Evolutionary conservation across 345 rosid genomes (phyloP).

Genomic region (Salix suchowensis): DNA sequence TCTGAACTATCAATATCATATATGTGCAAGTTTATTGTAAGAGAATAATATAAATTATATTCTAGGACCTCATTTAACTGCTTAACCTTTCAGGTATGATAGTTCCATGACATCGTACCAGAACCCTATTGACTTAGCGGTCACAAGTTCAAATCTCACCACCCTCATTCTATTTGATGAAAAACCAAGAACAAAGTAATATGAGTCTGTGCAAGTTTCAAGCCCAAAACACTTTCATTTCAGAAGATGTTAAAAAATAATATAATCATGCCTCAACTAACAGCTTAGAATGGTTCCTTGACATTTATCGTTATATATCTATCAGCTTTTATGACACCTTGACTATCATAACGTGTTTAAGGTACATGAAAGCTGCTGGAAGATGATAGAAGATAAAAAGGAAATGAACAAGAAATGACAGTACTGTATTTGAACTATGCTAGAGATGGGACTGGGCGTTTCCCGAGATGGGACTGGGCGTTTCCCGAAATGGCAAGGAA

Average conservation of each 20-base stretch:
- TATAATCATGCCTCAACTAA: too few relatives aligned
- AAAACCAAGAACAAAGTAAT: too few relatives aligned
- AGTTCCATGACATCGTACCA: rapidly evolving
- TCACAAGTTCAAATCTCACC: too few relatives aligned
- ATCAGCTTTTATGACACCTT: background rate
- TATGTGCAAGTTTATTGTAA: background rate
- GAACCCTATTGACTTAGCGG: too few relatives aligned
- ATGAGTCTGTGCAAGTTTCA: too few relatives aligned
- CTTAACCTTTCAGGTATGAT: too few relatives aligned
- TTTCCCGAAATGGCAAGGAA: background rate
- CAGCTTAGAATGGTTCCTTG: too few relatives aligned
- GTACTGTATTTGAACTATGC: background rate
- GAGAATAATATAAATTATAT: too few relatives aligned
- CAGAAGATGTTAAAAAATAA: rapidly evolving
- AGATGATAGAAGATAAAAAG: background rate
- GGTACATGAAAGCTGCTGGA: background rate
- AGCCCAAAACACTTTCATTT: rapidly evolving
- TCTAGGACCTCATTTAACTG: rapidly evolving
- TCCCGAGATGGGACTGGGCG: conserved; percentile 10
- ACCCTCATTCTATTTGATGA: too few relatives aligned
- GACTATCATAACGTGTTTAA: background rate
- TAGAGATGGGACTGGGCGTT: conserved; percentile 9
- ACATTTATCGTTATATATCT: background rate
- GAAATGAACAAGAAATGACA: conserved; percentile 1
- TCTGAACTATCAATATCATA: background rate